phyloP scores from a whole-genome alignment of 176 grass and related monocot species.

The Poa pratensis region DNA sequence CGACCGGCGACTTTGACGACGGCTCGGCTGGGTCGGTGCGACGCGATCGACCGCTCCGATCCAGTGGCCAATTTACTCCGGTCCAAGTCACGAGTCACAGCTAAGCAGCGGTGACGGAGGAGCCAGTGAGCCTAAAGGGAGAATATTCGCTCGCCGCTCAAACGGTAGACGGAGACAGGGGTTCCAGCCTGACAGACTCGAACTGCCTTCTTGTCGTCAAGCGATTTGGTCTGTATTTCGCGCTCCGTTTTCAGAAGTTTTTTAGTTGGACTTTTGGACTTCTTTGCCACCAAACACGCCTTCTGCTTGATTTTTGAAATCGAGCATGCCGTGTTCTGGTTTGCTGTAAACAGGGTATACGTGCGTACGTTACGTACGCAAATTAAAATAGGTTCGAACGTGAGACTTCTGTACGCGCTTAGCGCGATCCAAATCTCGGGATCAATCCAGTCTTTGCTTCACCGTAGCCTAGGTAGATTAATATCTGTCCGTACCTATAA shows the following conservation, averaged over 20 bases:
- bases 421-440: not conserved
- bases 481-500: too few relatives aligned
- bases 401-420: not conserved
- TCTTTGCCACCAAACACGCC: not conserved
- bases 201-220: constrained; percentile 31
- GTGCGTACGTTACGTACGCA: not conserved
- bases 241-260: constrained; percentile 18
- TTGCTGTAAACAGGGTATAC: not conserved
- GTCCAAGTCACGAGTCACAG: constrained; percentile 29
- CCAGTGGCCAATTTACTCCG: not conserved
- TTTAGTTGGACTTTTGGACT: constrained; percentile 33
- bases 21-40: constrained; percentile 8
- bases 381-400: not conserved
- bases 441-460: constrained; percentile 4
- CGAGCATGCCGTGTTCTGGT: not conserved
- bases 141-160: not conserved
- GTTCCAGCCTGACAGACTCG: not conserved
- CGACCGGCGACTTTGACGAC: constrained; percentile 55
- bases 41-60: constrained; percentile 1
- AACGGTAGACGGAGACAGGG: not conserved
- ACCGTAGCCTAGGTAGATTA: not conserved
- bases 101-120: not conserved
- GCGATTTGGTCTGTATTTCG: constrained; percentile 2
- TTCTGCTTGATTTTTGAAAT: too few relatives aligned
- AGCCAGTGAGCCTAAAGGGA: not conserved